A percentile compares a stretch with the other conserved stretches of the same genome.
Conservation (phyloP, 2,329 filamentous ascomycete genomes). For the Penicillium sp. region DNA sequence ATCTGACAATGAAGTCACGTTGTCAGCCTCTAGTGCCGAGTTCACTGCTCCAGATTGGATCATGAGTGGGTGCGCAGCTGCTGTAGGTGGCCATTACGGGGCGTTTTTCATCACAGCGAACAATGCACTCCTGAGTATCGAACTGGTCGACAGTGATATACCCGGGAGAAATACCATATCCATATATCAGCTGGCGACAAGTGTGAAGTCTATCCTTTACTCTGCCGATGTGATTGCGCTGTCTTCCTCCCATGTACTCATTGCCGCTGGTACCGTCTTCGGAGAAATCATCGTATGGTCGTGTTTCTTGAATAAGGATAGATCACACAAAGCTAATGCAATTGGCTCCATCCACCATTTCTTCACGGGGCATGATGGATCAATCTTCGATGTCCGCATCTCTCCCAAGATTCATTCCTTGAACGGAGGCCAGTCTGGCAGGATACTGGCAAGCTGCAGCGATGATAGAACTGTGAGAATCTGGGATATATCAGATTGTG, state of each 20-base stretch:
- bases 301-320: slow-evolving; percentile 45
- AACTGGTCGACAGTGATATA: slow-evolving; percentile 14
- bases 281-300: slow-evolving; percentile 92
- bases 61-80: slow-evolving; percentile 57
- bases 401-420: slow-evolving; percentile 53
- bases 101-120: slow-evolving; percentile 77
- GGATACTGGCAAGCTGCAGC: slow-evolving; percentile 86
- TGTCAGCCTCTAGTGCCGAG: slow-evolving; percentile 39
- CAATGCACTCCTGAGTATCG: slow-evolving; percentile 68
- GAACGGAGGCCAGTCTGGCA: slow-evolving; percentile 39
- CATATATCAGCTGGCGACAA: slow-evolving; percentile 44
- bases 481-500: slow-evolving; percentile 72
- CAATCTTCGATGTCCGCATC: slow-evolving; percentile 85
- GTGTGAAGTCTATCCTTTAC: slow-evolving; percentile 78
- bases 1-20: slow-evolving; percentile 20
- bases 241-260: slow-evolving; percentile 58
- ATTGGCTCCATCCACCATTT: slow-evolving; percentile 50
- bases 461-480: slow-evolving; percentile 87
- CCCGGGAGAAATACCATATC: slow-evolving; percentile 25
- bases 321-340: slow-evolving; percentile 15
- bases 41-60: slow-evolving; percentile 69
- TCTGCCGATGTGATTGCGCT: slow-evolving; percentile 72
- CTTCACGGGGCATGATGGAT: slow-evolving; percentile 77
- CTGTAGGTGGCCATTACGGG: slow-evolving; percentile 25
- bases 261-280: slow-evolving; percentile 89